A percentile compares a stretch with the other conserved stretches of the same genome.
Evolutionary conservation across 2,329 filamentous ascomycete genomes (phyloP).

Genomic region (Leptographium wingfieldii): DNA sequence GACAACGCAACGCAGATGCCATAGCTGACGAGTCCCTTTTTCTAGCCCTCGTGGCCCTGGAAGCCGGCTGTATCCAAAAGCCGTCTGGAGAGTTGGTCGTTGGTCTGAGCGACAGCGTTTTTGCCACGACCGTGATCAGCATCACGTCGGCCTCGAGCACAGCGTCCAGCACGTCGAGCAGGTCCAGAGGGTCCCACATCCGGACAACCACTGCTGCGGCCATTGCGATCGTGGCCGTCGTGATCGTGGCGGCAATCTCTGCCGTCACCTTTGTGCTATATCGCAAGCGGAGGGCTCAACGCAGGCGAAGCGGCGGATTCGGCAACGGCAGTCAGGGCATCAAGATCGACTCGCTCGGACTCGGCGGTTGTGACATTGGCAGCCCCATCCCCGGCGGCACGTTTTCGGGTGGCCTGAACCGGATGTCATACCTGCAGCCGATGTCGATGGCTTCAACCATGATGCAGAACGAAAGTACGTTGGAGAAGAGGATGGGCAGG

Average conservation of each 20-base stretch:
- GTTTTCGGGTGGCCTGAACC: background rate
- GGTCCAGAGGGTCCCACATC: slow-evolving; percentile 13
- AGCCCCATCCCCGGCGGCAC: background rate
- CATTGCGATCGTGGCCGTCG: slow-evolving; percentile 27
- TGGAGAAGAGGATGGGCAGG: background rate
- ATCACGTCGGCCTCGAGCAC: slow-evolving; percentile 20
- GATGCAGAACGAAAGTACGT: no score
- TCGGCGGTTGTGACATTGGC: background rate
- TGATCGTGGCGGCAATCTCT: slow-evolving; percentile 23
- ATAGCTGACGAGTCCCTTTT: background rate
- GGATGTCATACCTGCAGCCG: background rate
- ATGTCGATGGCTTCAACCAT: no score
- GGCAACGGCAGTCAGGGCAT: background rate
- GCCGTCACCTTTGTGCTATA: slow-evolving; percentile 31
- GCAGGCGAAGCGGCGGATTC: slow-evolving; percentile 15
- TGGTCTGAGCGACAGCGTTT: slow-evolving; percentile 19
- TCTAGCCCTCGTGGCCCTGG: slow-evolving; percentile 37
- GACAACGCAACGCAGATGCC: background rate
- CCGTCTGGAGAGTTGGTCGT: slow-evolving; percentile 20
- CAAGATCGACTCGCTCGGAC: background rate
- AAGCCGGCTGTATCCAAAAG: slow-evolving; percentile 37
- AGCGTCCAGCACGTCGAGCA: slow-evolving; percentile 5
- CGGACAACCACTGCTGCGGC: slow-evolving; percentile 29
- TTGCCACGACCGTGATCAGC: slow-evolving; percentile 16
- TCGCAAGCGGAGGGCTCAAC: slow-evolving; percentile 30